These are phyloP conservation scores for Sarcodon sp. DNA, from an alignment of 768 basidiomycete genomes.

Conservation along the genomic window DNA sequence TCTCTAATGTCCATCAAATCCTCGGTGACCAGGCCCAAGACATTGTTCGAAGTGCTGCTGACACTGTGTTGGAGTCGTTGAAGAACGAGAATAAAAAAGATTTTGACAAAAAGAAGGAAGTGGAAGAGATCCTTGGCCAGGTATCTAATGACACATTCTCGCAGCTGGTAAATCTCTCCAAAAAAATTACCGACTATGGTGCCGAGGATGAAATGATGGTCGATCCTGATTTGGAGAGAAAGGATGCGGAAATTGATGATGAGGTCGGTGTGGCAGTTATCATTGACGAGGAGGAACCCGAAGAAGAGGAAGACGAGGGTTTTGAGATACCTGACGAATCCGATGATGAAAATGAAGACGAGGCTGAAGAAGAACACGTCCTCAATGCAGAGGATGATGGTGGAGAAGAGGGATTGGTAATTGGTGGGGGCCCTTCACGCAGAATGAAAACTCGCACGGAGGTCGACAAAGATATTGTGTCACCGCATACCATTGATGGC, in stretches of 20 bases:
- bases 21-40: slow-evolving; percentile 96
- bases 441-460: slow-evolving; percentile 32
- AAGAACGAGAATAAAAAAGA: slow-evolving; percentile 87
- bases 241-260: slow-evolving; percentile 87
- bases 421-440: slow-evolving; percentile 54
- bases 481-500: slow-evolving; percentile 85
- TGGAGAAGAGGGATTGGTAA: slow-evolving; percentile 61
- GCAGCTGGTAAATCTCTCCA: slow-evolving; percentile 71
- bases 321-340: slow-evolving; percentile 79
- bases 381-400: slow-evolving; percentile 24
- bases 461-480: slow-evolving; percentile 66
- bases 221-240: slow-evolving; percentile 70
- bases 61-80: slow-evolving; percentile 75
- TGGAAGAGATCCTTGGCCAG: slow-evolving; percentile 64
- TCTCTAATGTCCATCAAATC: slow-evolving; percentile 66
- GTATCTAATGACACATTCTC: slow-evolving; percentile 67
- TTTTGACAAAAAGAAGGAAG: slow-evolving; percentile 94
- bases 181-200: slow-evolving; percentile 94
- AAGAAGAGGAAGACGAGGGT: slow-evolving; percentile 81
- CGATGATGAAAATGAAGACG: slow-evolving; percentile 62
- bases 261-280: slow-evolving; percentile 97
- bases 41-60: slow-evolving; percentile 91
- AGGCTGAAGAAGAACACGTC: slow-evolving; percentile 31
- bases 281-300: slow-evolving; percentile 95
- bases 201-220: slow-evolving; percentile 72